Evolutionary conservation across 257 asterid species (phyloP).

Genomic region (Fraxinus cuspidata): DNA sequence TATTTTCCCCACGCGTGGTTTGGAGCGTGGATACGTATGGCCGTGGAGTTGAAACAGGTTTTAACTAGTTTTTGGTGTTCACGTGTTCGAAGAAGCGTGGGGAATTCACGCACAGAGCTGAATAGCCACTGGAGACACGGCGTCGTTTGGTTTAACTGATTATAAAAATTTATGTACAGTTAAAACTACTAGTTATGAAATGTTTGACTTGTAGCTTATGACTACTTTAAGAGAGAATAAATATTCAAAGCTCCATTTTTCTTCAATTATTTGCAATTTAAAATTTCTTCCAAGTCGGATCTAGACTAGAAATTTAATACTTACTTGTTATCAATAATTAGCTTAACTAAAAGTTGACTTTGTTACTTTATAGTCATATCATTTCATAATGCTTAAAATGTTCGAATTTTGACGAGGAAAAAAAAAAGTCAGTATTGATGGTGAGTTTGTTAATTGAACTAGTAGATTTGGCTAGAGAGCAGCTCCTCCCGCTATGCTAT

Average conservation of each 20-base stretch:
- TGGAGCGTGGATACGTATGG: slow-evolving; percentile 24
- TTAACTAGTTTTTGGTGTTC: neutral
- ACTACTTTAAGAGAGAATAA: too few relatives aligned
- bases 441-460: too few relatives aligned
- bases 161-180: neutral
- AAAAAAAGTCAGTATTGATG: too few relatives aligned
- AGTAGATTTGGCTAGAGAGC: too few relatives aligned
- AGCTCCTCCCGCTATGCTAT: too few relatives aligned
- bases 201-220: neutral
- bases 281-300: neutral
- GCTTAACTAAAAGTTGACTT: neutral
- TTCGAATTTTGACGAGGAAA: neutral
- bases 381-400: too few relatives aligned
- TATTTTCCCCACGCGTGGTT: slow-evolving; percentile 28
- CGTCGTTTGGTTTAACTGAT: slow-evolving; percentile 23
- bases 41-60: neutral
- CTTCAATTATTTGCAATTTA: neutral
- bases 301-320: neutral
- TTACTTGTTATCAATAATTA: neutral
- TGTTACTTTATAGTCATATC: too few relatives aligned
- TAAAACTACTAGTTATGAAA: neutral
- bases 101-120: slow-evolving; percentile 10
- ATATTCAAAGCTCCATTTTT: neutral
- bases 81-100: slow-evolving; percentile 27
- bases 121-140: slow-evolving; percentile 16